Percentiles rank a stretch among this genome's conserved stretches.
Conservation (phyloP, 2,329 filamentous ascomycete species). For the Arthrinium phaeospermum region DNA sequence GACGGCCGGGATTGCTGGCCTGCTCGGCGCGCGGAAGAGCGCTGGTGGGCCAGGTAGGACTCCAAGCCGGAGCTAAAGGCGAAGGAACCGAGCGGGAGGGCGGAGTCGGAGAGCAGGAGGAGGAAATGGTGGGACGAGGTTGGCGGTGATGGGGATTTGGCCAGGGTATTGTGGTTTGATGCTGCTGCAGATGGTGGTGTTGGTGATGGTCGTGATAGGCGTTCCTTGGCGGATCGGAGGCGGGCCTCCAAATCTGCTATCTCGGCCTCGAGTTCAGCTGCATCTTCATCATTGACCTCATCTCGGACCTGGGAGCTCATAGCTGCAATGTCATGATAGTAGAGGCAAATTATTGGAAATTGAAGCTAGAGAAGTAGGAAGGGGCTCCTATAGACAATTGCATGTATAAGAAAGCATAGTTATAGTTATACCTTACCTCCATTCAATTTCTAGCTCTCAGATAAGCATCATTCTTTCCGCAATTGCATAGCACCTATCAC, state of each 20-base stretch:
- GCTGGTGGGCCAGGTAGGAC: conserved; percentile 75
- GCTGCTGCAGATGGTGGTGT: conserved; percentile 19
- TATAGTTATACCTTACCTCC: background rate
- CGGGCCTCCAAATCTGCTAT: conserved; percentile 63
- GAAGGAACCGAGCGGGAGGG: conserved; percentile 83
- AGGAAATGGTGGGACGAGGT: conserved; percentile 65
- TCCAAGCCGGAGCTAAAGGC: conserved; percentile 85
- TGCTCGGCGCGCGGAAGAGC: conserved; percentile 24
- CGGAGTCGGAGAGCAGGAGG: conserved; percentile 80
- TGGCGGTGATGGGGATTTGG: conserved; percentile 18
- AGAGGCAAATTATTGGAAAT: background rate
- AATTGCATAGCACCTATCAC: conserved; percentile 9
- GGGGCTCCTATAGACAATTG: background rate
- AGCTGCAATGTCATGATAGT: background rate
- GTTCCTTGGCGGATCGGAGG: conserved; percentile 48
- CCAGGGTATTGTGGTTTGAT: conserved; percentile 19
- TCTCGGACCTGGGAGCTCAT: background rate
- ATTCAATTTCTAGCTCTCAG: conserved; percentile 2
- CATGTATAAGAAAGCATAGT: background rate
- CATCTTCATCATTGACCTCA: conserved; percentile 22
- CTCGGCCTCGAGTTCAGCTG: conserved; percentile 52
- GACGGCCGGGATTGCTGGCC: conserved; percentile 43
- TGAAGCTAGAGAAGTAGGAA: background rate
- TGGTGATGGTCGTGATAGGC: conserved; percentile 26
- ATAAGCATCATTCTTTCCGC: background rate